Base-by-base conservation (phyloP, 116 monocot genomes). In the Thalassia testudinum region DNA sequence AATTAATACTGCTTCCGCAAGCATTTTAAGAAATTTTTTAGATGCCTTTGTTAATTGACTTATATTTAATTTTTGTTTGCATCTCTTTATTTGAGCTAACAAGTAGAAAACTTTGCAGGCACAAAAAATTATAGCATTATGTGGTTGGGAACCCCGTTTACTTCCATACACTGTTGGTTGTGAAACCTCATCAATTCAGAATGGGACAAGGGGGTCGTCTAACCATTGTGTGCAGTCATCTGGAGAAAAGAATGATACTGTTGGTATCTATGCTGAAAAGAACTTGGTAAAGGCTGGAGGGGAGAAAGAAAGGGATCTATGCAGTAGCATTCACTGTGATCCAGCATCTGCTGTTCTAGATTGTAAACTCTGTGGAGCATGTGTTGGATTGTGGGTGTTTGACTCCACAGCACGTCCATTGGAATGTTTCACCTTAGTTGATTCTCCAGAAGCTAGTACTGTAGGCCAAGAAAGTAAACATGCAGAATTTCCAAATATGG, bases 361-460 rank as follows among this genome's bases (percentile, higher is more conserved):
- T 30, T 95, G 95, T 62, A 76, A 43, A 42, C 59, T 85, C 47
- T 95, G 95, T 74, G 95, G 95, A 49, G 81, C 88, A 14, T 67
- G 95, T 61, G 89, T 79, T 51, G 81, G 89, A 50, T 69, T 95
- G 45, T 95, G 95, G 95, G 63, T 72, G 43, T 85, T 88, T 58
- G 38, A 50, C 63, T 61, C 70, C 12, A 56, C 77, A 22, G 47
- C 57, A 38, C 67, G 74, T 14, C 95, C 95, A 62, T 57, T 95
- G 43, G 81, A 85, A 59, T 25, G 64, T 50, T 95, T 88, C 63
- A 79, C 26, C n/a, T 27, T 95, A 40, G 42, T 65, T 64, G 55
- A 71, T 50, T 60, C 60, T 37, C 57, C 73, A 49, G 75, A 78
- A 43, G 49, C 54, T 15, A 59, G 3, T 34, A 10, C 30, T 10